Base-by-base conservation (phyloP, 768 basidiomycete species). In the Trametes cingulata region DNA sequence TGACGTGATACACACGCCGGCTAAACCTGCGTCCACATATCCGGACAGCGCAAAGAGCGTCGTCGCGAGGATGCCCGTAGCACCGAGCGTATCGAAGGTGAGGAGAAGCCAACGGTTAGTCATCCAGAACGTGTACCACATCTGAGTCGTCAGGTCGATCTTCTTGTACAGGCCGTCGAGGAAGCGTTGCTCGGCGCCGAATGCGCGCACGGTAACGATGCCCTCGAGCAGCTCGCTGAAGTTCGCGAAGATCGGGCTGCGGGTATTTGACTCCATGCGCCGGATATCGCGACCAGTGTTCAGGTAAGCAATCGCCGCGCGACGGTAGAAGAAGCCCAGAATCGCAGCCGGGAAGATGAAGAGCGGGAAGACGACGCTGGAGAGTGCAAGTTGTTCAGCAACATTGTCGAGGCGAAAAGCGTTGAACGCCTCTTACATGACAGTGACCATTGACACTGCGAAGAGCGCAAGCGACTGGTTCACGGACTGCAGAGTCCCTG, bases 71-170 rank as follows among this genome's bases (percentile, higher is more conserved):
- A 94, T 88, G 0, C 87, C 83, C 19, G 87, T 57, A 27, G 83
- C 89, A 27, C 92, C 91, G 10, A 95, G 81, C 1, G 77, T 65
- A 71, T 97, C 94, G 69, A 93, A 95, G 62, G 90, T 86, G 56
- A 95, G 73, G 36, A 95, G 74, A 2, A 96, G 78, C 91, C 90
- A 93, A 50, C 93, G 78, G 65, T 91, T 93, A 9, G 85, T 87
- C 91, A 94, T 93, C 93, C 93, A 93, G 73, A 90, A 90, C 14
- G 76, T 82, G 69, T 92, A 91, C 88, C 87, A 91, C 88, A 91
- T 89, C 83, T 87, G 84, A 12, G 84, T 93, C n/a, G 88, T 93
- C 50, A 79, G 74, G 62, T 93, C 89, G 29, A 94, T 81, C 70
- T 91, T 92, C 1, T 65, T 64, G 68, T 91, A 90, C 3, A 95